Base-by-base conservation (phyloP, 805 yeast genomes). In the Candida maltosa region DNA sequence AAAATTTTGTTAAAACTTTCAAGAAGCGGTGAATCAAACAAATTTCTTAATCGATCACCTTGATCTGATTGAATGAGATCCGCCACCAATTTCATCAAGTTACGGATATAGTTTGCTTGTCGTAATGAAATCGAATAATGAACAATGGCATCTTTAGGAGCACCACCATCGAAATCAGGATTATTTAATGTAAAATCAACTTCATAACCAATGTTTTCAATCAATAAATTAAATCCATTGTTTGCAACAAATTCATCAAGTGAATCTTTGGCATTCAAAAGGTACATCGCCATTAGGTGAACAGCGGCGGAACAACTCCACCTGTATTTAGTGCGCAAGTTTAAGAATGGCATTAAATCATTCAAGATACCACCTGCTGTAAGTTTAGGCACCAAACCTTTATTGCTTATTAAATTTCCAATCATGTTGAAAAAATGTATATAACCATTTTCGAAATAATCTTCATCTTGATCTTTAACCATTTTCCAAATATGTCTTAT, bases 21-120 rank as follows among this genome's bases (percentile, higher is more conserved):
- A 12, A 89, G 58, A n/a, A 91, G 61, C 0, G 88, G 80, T 0
- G 96, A 85, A 49, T 91, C 97, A 49, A 87, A 85, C 26, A 91
- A 58, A 43, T 87, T 87, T 54, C 96, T 75, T 49, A 87, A 75
- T 39, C 93, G 70, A 52, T 88, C 96, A 27, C 94, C 93, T 4
- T 83, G 75, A 35, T 86, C 87, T n/a, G 80, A 70, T 37, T 76
- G 76, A 27, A 89, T 68, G 30, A 88, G 57, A 42, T 78, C 73
- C 16, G 76, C 58, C 0, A 82, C 78, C 17, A 88, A 69, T 41
- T 78, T 83, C 46, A 87, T 58, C 32, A 84, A 54, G 26, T 79
- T 71, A 15, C 56, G 38, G 16, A 65, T 47, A 41, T 52, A 60
- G 26, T 76, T 71, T 6, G 80, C 75, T 48, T 83, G 87, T 40